Conservation (phyloP, 352 stramenopile species). For the Globisporangium iwayamae region DNA sequence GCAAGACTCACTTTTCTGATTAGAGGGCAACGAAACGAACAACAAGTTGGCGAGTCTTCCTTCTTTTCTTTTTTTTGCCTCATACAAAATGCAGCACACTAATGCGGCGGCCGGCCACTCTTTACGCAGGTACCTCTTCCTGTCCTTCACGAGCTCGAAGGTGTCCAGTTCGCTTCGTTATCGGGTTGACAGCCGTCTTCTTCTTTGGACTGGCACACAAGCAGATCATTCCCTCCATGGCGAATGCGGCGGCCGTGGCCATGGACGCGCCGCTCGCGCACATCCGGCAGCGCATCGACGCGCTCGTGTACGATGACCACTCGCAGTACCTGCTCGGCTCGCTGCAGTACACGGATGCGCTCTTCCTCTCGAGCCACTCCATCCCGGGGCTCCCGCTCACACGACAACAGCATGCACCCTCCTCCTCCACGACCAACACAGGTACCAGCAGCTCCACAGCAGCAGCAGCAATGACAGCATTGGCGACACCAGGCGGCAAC, state of each 20-base stretch:
- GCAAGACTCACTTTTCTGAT: not conserved
- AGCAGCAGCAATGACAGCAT: not conserved
- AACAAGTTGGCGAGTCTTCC: not conserved
- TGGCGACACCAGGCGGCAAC: not conserved
- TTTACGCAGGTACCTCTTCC: slow-evolving; percentile 7
- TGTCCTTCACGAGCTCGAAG: not conserved
- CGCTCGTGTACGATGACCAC: slow-evolving; percentile 45
- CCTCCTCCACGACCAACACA: not conserved
- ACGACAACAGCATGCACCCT: not conserved
- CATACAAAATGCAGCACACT: not conserved
- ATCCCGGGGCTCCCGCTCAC: slow-evolving; percentile 5
- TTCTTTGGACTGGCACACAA: not conserved
- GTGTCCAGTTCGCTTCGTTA: slow-evolving; percentile 7
- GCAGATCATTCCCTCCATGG: not conserved
- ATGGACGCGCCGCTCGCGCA: slow-evolving; percentile 37
- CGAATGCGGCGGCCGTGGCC: slow-evolving; percentile 19
- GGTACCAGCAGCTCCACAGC: not conserved
- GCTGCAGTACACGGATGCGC: slow-evolving; percentile 22
- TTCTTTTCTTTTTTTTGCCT: not conserved
- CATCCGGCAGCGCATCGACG: slow-evolving; percentile 48
- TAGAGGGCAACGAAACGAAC: not conserved
- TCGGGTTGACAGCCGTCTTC: no score
- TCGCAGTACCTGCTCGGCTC: slow-evolving; percentile 41
- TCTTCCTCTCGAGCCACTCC: slow-evolving; percentile 15
- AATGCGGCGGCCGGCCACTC: not conserved